Evolutionary conservation across 2,329 filamentous ascomycete species (phyloP).

Genomic region (Pseudogymnoascus verrucosus): DNA sequence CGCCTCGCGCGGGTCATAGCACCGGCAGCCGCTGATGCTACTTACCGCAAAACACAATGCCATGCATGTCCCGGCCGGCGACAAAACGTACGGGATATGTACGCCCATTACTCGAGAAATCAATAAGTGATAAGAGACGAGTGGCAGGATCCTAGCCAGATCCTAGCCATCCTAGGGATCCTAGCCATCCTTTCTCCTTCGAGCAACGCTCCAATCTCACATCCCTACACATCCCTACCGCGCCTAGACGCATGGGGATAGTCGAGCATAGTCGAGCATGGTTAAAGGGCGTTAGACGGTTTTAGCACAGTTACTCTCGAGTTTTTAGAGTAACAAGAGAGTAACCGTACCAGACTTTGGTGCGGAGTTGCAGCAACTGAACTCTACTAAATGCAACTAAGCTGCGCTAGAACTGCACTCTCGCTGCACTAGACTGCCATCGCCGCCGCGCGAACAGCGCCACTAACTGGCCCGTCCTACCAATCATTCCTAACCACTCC

Average conservation of each 20-base stretch:
- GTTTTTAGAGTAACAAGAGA: background rate
- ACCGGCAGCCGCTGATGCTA: background rate
- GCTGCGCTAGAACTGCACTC: background rate
- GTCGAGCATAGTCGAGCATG: background rate
- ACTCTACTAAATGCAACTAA: background rate
- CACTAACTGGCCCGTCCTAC: background rate
- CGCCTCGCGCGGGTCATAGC: background rate
- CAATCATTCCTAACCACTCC: background rate
- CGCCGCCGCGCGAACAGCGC: background rate
- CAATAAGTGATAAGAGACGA: slow-evolving; percentile 2
- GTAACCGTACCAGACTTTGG: background rate
- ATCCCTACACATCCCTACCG: background rate
- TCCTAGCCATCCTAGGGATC: background rate
- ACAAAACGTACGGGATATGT: background rate
- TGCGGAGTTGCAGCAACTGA: background rate
- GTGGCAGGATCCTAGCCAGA: background rate
- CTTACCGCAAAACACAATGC: background rate
- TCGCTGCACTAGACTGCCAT: background rate
- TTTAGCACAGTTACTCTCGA: no score
- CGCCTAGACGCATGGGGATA: background rate
- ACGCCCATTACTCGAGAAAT: background rate
- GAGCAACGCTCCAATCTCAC: background rate
- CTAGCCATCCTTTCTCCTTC: background rate
- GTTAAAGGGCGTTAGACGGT: background rate
- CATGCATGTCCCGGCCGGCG: background rate